Conservation (phyloP, 768 basidiomycete species). For the Amanita polypyramis region DNA sequence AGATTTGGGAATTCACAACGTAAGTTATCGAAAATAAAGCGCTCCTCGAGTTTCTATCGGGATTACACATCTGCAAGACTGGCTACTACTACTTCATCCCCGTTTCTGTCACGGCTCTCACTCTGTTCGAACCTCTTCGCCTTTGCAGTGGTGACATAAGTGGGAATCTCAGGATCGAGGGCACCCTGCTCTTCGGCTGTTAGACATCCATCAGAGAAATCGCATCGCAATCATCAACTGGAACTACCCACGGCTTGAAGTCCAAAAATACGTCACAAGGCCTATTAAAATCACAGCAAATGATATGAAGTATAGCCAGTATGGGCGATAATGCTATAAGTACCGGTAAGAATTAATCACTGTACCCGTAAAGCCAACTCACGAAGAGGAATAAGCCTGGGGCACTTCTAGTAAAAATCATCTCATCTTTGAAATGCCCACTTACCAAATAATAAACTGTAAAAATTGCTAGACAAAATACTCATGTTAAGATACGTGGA, state of each 20-base stretch:
- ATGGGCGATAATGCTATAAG: slow-evolving; percentile 64
- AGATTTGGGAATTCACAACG: too few species aligned
- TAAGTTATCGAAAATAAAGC: not conserved
- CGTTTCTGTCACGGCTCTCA: not conserved
- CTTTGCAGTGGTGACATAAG: slow-evolving; percentile 34
- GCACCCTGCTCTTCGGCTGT: slow-evolving; percentile 69
- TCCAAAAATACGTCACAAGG: slow-evolving; percentile 81
- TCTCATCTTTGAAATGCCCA: slow-evolving; percentile 4
- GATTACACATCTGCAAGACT: not conserved
- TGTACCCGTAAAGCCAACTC: slow-evolving; percentile 10
- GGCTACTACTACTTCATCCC: slow-evolving; percentile 1
- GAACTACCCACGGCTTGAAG: slow-evolving; percentile 56
- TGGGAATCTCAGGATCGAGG: slow-evolving; percentile 45
- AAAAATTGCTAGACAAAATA: slow-evolving; percentile 82
- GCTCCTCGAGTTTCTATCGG: too few species aligned
- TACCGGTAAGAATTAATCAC: slow-evolving; percentile 4
- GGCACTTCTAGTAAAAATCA: not conserved
- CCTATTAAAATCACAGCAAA: slow-evolving; percentile 63
- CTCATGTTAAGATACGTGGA: slow-evolving; percentile 82
- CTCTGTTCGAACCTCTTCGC: not conserved
- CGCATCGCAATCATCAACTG: not conserved
- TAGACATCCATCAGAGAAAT: not conserved
- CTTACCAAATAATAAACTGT: slow-evolving; percentile 69
- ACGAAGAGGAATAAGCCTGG: slow-evolving; percentile 44
- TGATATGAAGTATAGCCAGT: slow-evolving; percentile 83